Evolutionary conservation across 1,139 yeast species (phyloP).

Genomic region (Kodamaea fungicola): DNA sequence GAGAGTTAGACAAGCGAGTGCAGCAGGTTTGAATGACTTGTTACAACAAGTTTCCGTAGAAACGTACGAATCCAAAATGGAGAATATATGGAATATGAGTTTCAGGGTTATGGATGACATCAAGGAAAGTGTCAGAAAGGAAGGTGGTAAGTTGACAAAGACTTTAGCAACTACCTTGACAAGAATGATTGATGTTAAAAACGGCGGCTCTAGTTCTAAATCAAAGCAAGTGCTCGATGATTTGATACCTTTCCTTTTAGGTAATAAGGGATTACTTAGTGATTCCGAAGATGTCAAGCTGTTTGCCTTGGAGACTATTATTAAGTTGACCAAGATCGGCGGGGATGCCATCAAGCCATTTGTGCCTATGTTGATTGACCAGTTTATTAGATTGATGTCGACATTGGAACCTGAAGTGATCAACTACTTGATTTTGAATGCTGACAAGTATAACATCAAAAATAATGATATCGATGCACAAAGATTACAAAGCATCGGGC

Average conservation of each 20-base stretch:
- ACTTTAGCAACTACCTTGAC: conserved; percentile 63
- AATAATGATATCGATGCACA: conserved; percentile 73
- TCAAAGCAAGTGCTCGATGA: conserved; percentile 54
- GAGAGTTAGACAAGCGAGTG: conserved; percentile 90
- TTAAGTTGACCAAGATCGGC: conserved; percentile 67
- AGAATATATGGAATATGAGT: conserved; percentile 81
- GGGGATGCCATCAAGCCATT: conserved; percentile 59
- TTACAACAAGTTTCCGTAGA: conserved; percentile 58
- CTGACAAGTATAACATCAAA: conserved; percentile 78
- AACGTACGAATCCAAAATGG: conserved; percentile 51
- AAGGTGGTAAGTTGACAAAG: conserved; percentile 69
- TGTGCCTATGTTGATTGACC: conserved; percentile 66
- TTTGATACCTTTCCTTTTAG: conserved; percentile 76
- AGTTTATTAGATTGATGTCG: conserved; percentile 70
- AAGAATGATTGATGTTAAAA: conserved; percentile 46
- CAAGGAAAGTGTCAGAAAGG: conserved; percentile 86
- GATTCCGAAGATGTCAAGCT: conserved; percentile 82
- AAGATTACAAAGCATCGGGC: conserved; percentile 68
- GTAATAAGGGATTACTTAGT: conserved; percentile 73
- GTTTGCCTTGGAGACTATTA: conserved; percentile 71
- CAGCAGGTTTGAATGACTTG: conserved; percentile 69
- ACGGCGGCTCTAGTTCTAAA: conserved; percentile 31
- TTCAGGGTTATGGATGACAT: conserved; percentile 92
- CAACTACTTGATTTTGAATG: conserved; percentile 82
- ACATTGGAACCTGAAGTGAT: conserved; percentile 89